These are phyloP conservation scores for Nicotiana obtusifolia DNA, from an alignment of 257 asterid genomes.

Conservation along the genomic window DNA sequence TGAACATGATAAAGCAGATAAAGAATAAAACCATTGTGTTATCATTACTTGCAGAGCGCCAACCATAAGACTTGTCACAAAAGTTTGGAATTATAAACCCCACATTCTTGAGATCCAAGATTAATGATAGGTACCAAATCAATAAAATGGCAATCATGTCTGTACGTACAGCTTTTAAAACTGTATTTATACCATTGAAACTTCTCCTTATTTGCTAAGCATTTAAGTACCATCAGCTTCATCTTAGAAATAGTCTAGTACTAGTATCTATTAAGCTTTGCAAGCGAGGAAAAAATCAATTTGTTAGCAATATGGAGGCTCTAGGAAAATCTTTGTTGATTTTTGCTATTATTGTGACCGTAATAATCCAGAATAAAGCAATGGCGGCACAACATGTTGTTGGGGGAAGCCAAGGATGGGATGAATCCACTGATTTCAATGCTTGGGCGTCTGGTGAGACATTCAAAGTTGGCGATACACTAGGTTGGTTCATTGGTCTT, in stretches of 20 bases:
- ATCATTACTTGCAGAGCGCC: not conserved
- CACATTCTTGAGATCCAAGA: slow-evolving; percentile 7
- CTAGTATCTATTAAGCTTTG: not conserved
- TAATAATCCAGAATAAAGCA: slow-evolving; percentile 16
- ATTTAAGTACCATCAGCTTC: not conserved
- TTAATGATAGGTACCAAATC: not conserved
- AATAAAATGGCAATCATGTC: slow-evolving; percentile 1
- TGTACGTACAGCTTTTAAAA: not conserved
- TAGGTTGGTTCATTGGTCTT: slow-evolving; percentile 30
- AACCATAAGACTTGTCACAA: not conserved
- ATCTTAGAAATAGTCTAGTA: not conserved
- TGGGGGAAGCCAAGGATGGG: slow-evolving; percentile 95
- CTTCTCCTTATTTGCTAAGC: no score
- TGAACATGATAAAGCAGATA: not conserved
- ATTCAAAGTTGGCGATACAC: slow-evolving; percentile 75
- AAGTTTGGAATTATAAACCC: not conserved
- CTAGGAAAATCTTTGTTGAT: slow-evolving; percentile 15
- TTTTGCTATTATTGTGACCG: slow-evolving; percentile 1
- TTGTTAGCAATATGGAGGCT: slow-evolving; percentile 20
- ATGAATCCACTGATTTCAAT: slow-evolving; percentile 60
- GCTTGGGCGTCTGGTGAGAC: slow-evolving; percentile 68
- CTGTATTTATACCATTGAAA: no score
- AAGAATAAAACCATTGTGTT: not conserved
- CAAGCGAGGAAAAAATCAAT: not conserved
- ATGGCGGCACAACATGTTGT: slow-evolving; percentile 47